Evolutionary conservation across 2,329 filamentous ascomycete genomes (phyloP).

Genomic region (Sarocladiaceae sp.): DNA sequence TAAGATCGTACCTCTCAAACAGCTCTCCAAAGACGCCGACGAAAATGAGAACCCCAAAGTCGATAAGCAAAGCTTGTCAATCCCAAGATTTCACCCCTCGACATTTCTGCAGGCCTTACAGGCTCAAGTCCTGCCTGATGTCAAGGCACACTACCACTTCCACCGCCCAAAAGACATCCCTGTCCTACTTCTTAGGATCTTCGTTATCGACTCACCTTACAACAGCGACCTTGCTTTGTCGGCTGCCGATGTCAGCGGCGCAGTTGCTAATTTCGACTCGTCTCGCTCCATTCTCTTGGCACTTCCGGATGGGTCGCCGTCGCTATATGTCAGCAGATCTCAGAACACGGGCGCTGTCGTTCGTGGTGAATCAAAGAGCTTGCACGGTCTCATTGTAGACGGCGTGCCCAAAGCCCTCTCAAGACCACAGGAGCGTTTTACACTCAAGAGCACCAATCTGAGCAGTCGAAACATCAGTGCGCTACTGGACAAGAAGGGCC

Average conservation of each 20-base stretch:
- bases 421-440: conserved; percentile 64
- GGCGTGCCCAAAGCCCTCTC: conserved; percentile 80
- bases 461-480: conserved; percentile 65
- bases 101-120: conserved; percentile 75
- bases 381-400: conserved; percentile 66
- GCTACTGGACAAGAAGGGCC: conserved; percentile 62
- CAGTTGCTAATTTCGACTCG: conserved; percentile 48
- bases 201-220: conserved; percentile 76
- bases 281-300: conserved; percentile 72
- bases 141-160: conserved; percentile 80
- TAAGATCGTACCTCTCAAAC: conserved; percentile 47
- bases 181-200: conserved; percentile 69
- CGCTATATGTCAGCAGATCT: conserved; percentile 59
- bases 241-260: conserved; percentile 22
- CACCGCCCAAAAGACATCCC: conserved; percentile 64
- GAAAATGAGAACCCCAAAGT: conserved; percentile 34
- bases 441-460: conserved; percentile 61
- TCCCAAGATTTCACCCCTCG: conserved; percentile 72
- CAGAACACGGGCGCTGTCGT: conserved; percentile 35
- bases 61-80: conserved; percentile 39
- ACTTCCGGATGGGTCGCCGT: conserved; percentile 74
- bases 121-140: conserved; percentile 64
- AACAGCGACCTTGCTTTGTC: conserved; percentile 50
- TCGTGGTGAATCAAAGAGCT: conserved; percentile 50
- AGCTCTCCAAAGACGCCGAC: conserved; percentile 26